A percentile compares a stretch with the other conserved stretches of the same genome.
Evolutionary conservation across 305 asterid genomes (phyloP).

Genomic region (Rubia tinctorum): DNA sequence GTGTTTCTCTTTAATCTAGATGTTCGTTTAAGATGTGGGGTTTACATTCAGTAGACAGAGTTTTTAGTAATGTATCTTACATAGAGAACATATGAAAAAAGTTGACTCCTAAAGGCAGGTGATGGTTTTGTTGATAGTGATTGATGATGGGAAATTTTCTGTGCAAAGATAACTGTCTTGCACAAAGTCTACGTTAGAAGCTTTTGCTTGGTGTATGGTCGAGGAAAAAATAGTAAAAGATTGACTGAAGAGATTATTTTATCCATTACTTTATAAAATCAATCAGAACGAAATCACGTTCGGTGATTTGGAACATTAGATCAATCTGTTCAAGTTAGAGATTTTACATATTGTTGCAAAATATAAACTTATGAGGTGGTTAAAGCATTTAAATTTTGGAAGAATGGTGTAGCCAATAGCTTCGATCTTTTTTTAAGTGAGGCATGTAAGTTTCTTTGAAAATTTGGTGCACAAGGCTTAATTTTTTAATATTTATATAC

Average conservation of each 20-base stretch:
- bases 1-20: not conserved
- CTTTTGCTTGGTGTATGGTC: not conserved
- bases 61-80: not conserved
- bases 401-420: not conserved
- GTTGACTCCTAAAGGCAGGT: not conserved
- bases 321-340: not conserved
- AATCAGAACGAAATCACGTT: not conserved
- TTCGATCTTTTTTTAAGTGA: constrained; percentile 18
- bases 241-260: not conserved
- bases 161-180: not conserved
- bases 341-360: not conserved
- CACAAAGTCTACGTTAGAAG: not conserved
- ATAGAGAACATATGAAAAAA: constrained; percentile 2
- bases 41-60: not conserved
- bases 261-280: not conserved
- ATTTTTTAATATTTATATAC: constrained; percentile 13
- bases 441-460: not conserved
- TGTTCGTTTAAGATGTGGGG: not conserved
- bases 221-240: no score
- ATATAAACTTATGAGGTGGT: not conserved
- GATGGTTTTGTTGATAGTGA: not conserved
- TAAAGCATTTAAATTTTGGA: not conserved
- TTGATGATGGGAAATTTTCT: not conserved
- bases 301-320: not conserved
- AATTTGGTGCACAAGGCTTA: not conserved